Evolutionary conservation across 2,329 filamentous ascomycete genomes (phyloP), one percentile per base, ranked within the genome.

Genomic region (Colletotrichum lindemuthianum): DNA sequence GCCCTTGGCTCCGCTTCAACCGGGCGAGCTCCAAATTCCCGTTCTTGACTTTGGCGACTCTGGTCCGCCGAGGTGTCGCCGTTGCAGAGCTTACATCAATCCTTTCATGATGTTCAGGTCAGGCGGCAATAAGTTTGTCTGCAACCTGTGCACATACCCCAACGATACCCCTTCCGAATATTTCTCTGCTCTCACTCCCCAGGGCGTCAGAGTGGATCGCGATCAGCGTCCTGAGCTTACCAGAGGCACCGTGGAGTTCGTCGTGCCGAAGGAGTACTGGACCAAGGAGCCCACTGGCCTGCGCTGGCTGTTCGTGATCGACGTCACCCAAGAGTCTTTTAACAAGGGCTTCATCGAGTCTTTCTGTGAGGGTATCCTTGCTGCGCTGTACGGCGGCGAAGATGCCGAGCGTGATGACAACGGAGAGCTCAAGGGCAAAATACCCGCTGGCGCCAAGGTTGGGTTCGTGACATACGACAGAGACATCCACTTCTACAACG

Each of bases 261-360:
- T 96, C 65, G 96, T 99, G 12, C 96, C 96, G 13, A 98, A 97
- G 80, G 96, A 99, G 79, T 99, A 99, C 79, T 99, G 94, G 92
- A 95, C 93, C 32, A 96, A 95, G 76, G 91, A 96, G 75, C 96
- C 96, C 0, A 92, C 96, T 12, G 93, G 92, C 32, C 76, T 98
- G 71, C 89, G 90, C 65, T 97, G 91, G 87, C 81, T 99, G 10
- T 99, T 99, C 76, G 77, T 97, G 68, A 92, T 99, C 61, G 96
- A 99, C 76, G 93, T 96, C 44, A 96, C 92, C 5, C 92, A 96
- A 70, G 95, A 97, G 77, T 89, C 95, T 1, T 91, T 92, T 68
- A 96, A 95, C 74, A 93, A 93, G 74, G 95, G 95, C 0, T 97
- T 96, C 74, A 78, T 98, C 33, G 91, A 96, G 78, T 91, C 92